A percentile compares a stretch with the other conserved stretches of the same genome.
Conservation (phyloP, 2,329 filamentous ascomycete genomes). For the Colletotrichum somersetense region DNA sequence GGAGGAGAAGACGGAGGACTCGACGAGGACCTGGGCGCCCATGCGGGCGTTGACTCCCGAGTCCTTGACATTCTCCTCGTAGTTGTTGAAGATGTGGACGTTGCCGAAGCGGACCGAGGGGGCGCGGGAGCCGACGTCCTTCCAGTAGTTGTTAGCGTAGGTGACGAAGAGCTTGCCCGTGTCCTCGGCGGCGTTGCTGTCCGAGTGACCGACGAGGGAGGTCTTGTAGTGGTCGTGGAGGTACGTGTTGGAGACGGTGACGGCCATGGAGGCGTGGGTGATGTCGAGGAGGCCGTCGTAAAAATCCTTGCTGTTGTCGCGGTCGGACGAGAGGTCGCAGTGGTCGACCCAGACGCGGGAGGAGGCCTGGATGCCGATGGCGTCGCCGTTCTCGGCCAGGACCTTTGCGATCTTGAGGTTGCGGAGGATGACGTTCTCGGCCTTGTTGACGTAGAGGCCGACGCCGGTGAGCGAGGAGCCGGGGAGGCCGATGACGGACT, state of each 20-base stretch:
- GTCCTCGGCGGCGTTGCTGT: constrained; percentile 70
- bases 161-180: constrained; percentile 73
- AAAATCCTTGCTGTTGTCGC: constrained; percentile 74
- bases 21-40: constrained; percentile 69
- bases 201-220: constrained; percentile 70
- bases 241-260: constrained; percentile 62
- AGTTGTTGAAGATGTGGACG: constrained; percentile 69
- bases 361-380: constrained; percentile 68
- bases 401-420: constrained; percentile 72
- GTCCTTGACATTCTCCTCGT: constrained; percentile 56
- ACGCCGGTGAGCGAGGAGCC: constrained; percentile 57
- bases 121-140: constrained; percentile 72
- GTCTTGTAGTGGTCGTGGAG: constrained; percentile 66
- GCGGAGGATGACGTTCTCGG: constrained; percentile 71
- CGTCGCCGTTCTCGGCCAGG: constrained; percentile 67
- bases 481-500: constrained; percentile 58
- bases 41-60: constrained; percentile 68
- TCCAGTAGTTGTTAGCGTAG: constrained; percentile 75
- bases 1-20: constrained; percentile 65
- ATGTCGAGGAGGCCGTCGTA: constrained; percentile 76
- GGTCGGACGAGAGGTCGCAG: constrained; percentile 72
- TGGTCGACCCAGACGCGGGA: constrained; percentile 77
- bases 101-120: constrained; percentile 77
- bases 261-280: constrained; percentile 72
- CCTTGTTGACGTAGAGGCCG: constrained; percentile 65